Percentiles rank a stretch among this genome's conserved stretches.
These are phyloP conservation scores for Cyclospora cayetanensis DNA, from an alignment of 169 alveolate genomes.

Conservation along the genomic window DNA sequence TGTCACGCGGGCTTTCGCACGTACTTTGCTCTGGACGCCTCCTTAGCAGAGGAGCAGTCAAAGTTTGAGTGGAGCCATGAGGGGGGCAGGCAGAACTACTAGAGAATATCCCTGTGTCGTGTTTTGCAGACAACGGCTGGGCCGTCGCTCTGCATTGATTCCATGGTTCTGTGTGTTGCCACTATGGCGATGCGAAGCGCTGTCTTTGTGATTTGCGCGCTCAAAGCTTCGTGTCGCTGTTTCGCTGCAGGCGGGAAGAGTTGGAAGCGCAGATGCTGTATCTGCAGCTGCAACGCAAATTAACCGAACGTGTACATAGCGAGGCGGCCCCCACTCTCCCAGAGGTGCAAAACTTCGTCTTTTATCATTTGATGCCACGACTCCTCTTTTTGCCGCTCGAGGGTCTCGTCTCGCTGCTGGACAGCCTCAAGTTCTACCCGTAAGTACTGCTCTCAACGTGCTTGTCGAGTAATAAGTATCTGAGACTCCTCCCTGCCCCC, in stretches of 20 bases:
- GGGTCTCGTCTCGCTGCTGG: background rate
- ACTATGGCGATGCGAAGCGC: background rate
- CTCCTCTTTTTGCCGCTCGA: constrained; percentile 11
- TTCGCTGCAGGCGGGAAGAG: constrained; percentile 26
- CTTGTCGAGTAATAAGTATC: no score
- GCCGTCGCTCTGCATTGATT: background rate
- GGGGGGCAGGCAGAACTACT: no score
- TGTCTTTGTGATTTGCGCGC: background rate
- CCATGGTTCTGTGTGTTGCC: background rate
- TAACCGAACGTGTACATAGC: background rate
- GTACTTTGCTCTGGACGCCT: no score
- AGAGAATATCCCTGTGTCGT: no score
- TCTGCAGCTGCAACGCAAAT: constrained; percentile 18
- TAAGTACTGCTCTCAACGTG: no score
- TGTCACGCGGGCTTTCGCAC: no score
- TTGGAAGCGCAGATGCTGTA: constrained; percentile 45
- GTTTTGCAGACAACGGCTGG: no score
- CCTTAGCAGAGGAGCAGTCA: no score
- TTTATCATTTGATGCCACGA: constrained; percentile 5
- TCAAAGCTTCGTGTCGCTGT: no score
- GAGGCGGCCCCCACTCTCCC: background rate
- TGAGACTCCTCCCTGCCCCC: no score
- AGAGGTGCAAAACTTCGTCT: constrained; percentile 21
- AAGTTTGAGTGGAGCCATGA: no score
- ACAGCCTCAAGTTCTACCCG: constrained; percentile 1